Percentiles rank a stretch among this genome's conserved stretches.
phyloP scores from a whole-genome alignment of 805 yeast species.

The Kodamaea restingae region DNA sequence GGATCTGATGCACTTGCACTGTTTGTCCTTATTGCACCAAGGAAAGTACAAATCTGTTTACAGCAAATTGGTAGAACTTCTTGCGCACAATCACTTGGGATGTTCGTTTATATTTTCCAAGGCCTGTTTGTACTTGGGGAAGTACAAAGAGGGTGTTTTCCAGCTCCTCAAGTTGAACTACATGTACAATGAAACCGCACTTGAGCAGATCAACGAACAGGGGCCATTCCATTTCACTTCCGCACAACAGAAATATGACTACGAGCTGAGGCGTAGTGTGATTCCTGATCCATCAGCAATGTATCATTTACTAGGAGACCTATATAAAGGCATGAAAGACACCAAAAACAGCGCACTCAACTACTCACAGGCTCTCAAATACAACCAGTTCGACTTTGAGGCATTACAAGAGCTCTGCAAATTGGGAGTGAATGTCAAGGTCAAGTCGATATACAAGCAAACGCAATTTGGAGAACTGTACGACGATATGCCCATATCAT shows the following conservation, averaged over 20 bases:
- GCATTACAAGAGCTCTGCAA: constrained; percentile 73
- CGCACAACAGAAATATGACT: constrained; percentile 23
- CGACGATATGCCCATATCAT: constrained; percentile 6
- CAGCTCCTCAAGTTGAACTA: constrained; percentile 31
- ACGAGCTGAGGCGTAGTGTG: constrained; percentile 36
- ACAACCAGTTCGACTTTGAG: constrained; percentile 82
- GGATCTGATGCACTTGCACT: constrained; percentile 67
- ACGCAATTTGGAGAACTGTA: constrained; percentile 7
- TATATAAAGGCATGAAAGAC: constrained; percentile 58
- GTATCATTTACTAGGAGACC: constrained; percentile 64
- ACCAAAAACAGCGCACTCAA: constrained; percentile 59
- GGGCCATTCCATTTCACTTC: constrained; percentile 16
- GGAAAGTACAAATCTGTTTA: constrained; percentile 61
- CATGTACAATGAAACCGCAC: constrained; percentile 25
- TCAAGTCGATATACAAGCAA: constrained; percentile 48
- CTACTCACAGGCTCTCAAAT: constrained; percentile 63
- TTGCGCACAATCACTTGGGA: constrained; percentile 56
- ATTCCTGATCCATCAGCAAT: constrained; percentile 70
- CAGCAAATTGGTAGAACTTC: constrained; percentile 29
- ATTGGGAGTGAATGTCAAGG: constrained; percentile 66
- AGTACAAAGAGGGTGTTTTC: constrained; percentile 58
- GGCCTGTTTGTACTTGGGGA: constrained; percentile 54
- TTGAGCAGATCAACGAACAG: constrained; percentile 3
- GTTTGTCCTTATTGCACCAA: constrained; percentile 58
- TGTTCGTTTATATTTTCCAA: constrained; percentile 73